Base-by-base conservation (phyloP, 768 basidiomycete species). In the Suillus occidentalis region DNA sequence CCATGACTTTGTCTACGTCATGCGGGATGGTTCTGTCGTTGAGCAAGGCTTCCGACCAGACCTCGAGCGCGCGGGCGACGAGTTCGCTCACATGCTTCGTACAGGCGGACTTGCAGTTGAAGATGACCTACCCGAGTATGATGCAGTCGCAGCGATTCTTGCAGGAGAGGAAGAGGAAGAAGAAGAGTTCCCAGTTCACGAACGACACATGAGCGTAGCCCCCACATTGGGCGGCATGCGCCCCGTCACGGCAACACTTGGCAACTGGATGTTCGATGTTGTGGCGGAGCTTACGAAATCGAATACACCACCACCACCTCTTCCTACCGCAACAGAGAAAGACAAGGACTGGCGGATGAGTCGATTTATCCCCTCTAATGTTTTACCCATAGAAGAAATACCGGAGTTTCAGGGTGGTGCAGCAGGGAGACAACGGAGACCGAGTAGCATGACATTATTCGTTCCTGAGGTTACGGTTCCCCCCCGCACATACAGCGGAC, bases 1-100 rank as follows among this genome's bases (percentile, higher is more conserved):
- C 0, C 75, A 80, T 16, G 96, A 98, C 75, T 98, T 97, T 68
- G 93, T 97, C 14, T 97, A 99, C 73, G 92, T 98, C 3, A 88
- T 99, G 81, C 87, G 88, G 68, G 82, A 87, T 22, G 97, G 96
- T 0, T 69, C 73, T 0, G 86, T 97, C 37, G 89, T 89, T 56
- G 94, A 99, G 73, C 91, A 59, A 70, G 97, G 97, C 0, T 97
- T 87, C 76, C 86, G 95, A 2, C 76, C 76, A 2, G 96, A 97
- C 72, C 83, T 98, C 60, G 92, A 94, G 72, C 74, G 68, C 18
- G 77, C 72, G 4, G 68, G 75, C 3, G 91, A 92, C 36, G 89
- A 89, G 68, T 98, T 96, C 77, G 79, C 82, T 37, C 77, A 77
- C 66, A 91, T 97, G 89, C 81, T 89, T 78, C 53, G 73, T 79